Conservation (phyloP, 2,329 filamentous ascomycete species). For the Diplocarpon mali region DNA sequence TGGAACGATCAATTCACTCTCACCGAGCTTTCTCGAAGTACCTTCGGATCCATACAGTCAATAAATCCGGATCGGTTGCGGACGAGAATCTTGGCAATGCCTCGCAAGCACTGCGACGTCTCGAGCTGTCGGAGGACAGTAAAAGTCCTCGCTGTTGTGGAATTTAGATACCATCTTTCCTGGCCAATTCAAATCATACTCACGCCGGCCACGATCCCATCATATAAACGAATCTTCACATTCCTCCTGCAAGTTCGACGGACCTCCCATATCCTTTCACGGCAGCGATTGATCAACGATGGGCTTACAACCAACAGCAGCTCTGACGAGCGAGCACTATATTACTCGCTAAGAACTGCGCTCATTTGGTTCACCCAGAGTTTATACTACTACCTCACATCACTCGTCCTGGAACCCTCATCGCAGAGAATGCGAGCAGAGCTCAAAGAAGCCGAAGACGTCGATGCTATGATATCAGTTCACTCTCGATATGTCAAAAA, state of each 20-base stretch:
- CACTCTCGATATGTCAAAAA: conserved; percentile 54
- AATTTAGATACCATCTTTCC: conserved; percentile 55
- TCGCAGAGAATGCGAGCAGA: conserved; percentile 43
- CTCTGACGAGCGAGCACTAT: conserved; percentile 35
- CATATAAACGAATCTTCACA: conserved; percentile 64
- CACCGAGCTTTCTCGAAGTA: conserved; percentile 65
- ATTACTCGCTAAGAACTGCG: conserved; percentile 52
- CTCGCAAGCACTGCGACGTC: conserved; percentile 31
- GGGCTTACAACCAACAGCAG: conserved; percentile 30
- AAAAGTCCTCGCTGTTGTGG: conserved; percentile 49
- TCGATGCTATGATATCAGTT: conserved; percentile 68
- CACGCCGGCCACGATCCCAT: conserved; percentile 47
- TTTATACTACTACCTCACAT: conserved; percentile 65
- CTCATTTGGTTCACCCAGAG: conserved; percentile 70
- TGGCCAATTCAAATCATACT: conserved; percentile 65
- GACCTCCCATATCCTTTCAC: conserved; percentile 55
- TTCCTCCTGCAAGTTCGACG: conserved; percentile 70
- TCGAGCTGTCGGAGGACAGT: conserved; percentile 46
- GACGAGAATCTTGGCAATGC: conserved; percentile 38
- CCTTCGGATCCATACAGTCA: conserved; percentile 43
- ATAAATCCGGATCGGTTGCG: conserved; percentile 53
- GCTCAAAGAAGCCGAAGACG: conserved; percentile 53
- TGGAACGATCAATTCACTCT: conserved; percentile 80
- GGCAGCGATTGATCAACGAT: conserved; percentile 35
- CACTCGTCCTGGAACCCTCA: conserved; percentile 56